Evolutionary conservation across 2,329 filamentous ascomycete genomes (phyloP), one percentile per base, ranked within the genome.

Genomic region (Cladosporium sp.): DNA sequence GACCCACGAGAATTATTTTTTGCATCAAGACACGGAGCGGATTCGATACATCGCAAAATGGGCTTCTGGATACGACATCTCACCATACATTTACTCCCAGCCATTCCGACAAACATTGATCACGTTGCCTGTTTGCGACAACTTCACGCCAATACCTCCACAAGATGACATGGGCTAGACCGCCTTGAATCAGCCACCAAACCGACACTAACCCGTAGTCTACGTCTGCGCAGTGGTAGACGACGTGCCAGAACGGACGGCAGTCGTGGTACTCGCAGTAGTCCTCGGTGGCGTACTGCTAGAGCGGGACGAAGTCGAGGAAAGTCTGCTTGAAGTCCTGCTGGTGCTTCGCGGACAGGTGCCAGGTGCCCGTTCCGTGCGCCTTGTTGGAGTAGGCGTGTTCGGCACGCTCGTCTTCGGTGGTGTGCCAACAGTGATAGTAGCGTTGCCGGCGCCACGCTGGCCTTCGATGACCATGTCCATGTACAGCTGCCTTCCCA

Each of bases 321-420:
- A 32, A 36, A 17, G 19, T 36, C 19, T 53, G 36, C 9, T 34
- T 8, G 40, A 25, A 15, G 50, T 53, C 6, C 36, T 53, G 2
- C 20, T 32, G n/a, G 36, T 53, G 22, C 50, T 53, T 17, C 50
- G 35, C 36, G 50, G 50, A 32, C 50, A 53, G 20, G 50, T 53
- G 6, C 50, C 50, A 15, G 50, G 36, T 4, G 50, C 50, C 3
- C 36, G 34, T 22, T 39, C 50, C 13, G 50, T 53, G 17, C 50
- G 34, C 25, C 50, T 39, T 3, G 50, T 53, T 6, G 50, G 50
- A n/a, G 50, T 53, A 12, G 50, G 50, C 3, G 50, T 53, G 15
- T 53, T 53, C 20, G 50, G 50, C 2, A 53, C 24, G n/a, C 36
- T 42, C 32, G 50, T 53, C 24, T 39, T 40, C 6, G 50, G 50